Base-by-base conservation (phyloP, 106 monocot species). In the Platanthera guangdongensis region DNA sequence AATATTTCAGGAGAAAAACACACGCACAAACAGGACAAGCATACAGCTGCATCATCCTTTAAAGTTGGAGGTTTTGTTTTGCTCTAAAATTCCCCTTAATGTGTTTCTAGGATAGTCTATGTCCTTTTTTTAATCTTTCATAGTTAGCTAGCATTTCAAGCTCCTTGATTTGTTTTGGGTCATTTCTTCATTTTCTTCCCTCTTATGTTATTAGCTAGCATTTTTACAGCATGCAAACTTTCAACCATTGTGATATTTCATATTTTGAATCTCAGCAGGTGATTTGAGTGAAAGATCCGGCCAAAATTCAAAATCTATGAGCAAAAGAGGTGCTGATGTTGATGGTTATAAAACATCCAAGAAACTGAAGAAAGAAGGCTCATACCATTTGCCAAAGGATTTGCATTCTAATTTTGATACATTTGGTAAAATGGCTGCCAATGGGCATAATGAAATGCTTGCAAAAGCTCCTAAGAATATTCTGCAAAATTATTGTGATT, bases 11-110 rank as follows among this genome's bases (percentile, higher is more conserved):
- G 50, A 68, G 86, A 79, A 54, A 87, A 85, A 54, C 74, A 75
- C 18, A 81, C 76, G 13, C 75, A 82, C 52, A 92, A 77, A 84
- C 68, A 16, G 28, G 84, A 83, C 52, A 86, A 82, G 50, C 80
- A 78, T 73, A 82, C 82, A 87, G 71, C 46, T 55, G 25, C 46
- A 48, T 74, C 78, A 57, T 77, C 73, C 22, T 78, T 71, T 57
- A 87, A 85, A 52, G 84, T 85, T 80, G 88, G 77, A 94, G 99
- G 94, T 99, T 65, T 13, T 65, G 25, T 65, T 65, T 65, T 32
- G 3, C 32, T 65, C 32, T 65, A 54, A 65, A 8, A 10, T 76
- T 78, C 21, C 30, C 72, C 73, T 52, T 45, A 57, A 21, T 73
- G n/a, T 73, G 51, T 73, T 65, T 65, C 11, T 30, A 30, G 32